Base-by-base conservation (phyloP, 78 protist genomes). In the Isochrysis galbana region DNA sequence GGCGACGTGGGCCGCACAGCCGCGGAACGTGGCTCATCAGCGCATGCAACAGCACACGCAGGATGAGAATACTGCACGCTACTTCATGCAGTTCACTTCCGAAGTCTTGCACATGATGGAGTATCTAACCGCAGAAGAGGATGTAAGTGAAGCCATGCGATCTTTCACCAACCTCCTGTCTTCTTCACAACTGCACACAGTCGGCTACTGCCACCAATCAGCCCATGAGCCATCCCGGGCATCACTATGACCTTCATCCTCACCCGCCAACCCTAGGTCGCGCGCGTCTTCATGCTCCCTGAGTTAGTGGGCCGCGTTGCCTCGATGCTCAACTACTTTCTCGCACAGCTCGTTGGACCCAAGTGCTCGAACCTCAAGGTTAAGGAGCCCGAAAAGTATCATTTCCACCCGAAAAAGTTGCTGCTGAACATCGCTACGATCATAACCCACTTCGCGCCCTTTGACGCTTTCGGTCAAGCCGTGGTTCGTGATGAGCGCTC, bases 281-380 rank as follows among this genome's bases (percentile, higher is more conserved):
- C 42, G 36, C 19, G 4, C 32, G 34, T 34, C 51, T 80, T 78
- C 32, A 32, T 78, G 42, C 74, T 23, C 11, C 77, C 45, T 22
- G 94, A 92, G 90, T 89, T 94, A 23, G 74, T 61, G 3, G 80
- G 47, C 36, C 94, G 95, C 41, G 55, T 94, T 23, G 94, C 95
- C 1, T 61, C 91, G 0, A 94, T 91, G 94, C 90, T 94, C 86
- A 47, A 90, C 92, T 47, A 88, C 92, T 69, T 83, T 45, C 91
- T 90, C 19, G 5, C 47, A 55, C 87, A 44, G 82, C 72, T 94
- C 21, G 95, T 93, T 23, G 95, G 95, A 10, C 94, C 93, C 21
- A 46, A 87, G 88, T 84, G 89, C 48, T 34, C 77, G 44, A 34
- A 45, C 48, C 93, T 94, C 90, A 94, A 94, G 92, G 95, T 94